Evolutionary conservation across 2,329 filamentous ascomycete genomes (phyloP).

Genomic region (Aspergillus sojae): DNA sequence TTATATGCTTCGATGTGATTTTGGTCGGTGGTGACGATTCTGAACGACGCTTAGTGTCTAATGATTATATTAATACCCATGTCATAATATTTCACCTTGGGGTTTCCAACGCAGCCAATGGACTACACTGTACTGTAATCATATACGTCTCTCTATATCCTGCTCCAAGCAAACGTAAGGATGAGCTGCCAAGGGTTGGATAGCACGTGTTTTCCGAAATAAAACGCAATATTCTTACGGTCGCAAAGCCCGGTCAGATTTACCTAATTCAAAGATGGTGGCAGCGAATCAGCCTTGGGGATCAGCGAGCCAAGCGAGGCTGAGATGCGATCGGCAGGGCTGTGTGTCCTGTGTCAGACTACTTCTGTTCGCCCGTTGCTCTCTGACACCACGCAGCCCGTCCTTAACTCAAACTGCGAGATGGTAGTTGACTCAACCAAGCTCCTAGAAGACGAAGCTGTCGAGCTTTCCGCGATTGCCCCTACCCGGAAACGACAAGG

Average conservation of each 20-base stretch:
- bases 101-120: not conserved
- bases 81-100: not conserved
- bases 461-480: not conserved
- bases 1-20: too few relatives aligned
- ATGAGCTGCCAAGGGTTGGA: too few relatives aligned
- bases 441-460: not conserved
- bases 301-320: not conserved
- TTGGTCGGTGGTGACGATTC: too few relatives aligned
- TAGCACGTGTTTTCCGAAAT: too few relatives aligned
- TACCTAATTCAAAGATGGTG: not conserved
- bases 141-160: not conserved
- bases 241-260: not conserved
- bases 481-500: not conserved
- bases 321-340: not conserved
- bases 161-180: not conserved
- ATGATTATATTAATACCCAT: not conserved
- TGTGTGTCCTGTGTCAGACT: too few relatives aligned
- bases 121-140: not conserved
- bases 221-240: not conserved
- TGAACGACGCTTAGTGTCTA: not conserved
- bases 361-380: not conserved
- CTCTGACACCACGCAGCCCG: not conserved
- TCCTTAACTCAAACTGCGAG: too few relatives aligned
- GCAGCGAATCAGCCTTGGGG: not conserved
- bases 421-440: not conserved